phyloP scores from a whole-genome alignment of 257 asterid genomes.

The Oldenlandia corymbosa region DNA sequence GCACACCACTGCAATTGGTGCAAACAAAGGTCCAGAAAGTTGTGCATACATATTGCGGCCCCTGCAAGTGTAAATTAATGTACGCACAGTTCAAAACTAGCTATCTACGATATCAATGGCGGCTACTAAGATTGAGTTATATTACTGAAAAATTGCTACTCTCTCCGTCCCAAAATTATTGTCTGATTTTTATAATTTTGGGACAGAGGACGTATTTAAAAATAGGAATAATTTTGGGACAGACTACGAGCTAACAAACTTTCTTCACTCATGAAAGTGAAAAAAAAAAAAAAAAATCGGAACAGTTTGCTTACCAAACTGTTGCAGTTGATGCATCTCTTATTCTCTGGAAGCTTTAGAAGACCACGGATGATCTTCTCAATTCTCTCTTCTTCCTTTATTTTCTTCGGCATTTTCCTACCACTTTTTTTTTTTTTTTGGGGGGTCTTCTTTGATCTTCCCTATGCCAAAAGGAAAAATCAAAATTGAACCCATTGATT shows the following conservation, averaged over 20 bases:
- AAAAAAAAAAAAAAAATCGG: no score
- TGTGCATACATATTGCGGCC: conserved; percentile 92
- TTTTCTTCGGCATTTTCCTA: conserved; percentile 45
- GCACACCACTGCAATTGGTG: conserved; percentile 91
- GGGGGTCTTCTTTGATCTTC: no score
- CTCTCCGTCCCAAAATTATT: no score
- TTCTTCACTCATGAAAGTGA: background rate
- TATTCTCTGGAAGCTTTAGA: conserved; percentile 64
- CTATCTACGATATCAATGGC: no score
- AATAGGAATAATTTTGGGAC: no score
- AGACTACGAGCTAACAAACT: background rate
- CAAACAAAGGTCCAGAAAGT: conserved; percentile 90
- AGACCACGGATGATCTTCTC: conserved; percentile 73
- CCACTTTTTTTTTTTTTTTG: conserved; percentile 7
- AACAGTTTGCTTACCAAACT: conserved; percentile 41
- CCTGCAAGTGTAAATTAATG: conserved; percentile 39
- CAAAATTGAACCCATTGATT: background rate
- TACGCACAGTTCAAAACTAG: no score
- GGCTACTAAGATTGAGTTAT: no score
- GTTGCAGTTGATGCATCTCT: conserved; percentile 86
- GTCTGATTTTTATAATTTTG: no score
- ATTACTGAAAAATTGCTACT: no score
- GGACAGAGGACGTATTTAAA: no score
- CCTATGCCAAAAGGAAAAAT: background rate
- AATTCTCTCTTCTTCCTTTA: conserved; percentile 57